Percentiles rank a stretch among this genome's conserved stretches.
These are phyloP conservation scores for Hemisphaericaspora nanyangensis DNA, from an alignment of 805 yeast genomes.

Conservation along the genomic window DNA sequence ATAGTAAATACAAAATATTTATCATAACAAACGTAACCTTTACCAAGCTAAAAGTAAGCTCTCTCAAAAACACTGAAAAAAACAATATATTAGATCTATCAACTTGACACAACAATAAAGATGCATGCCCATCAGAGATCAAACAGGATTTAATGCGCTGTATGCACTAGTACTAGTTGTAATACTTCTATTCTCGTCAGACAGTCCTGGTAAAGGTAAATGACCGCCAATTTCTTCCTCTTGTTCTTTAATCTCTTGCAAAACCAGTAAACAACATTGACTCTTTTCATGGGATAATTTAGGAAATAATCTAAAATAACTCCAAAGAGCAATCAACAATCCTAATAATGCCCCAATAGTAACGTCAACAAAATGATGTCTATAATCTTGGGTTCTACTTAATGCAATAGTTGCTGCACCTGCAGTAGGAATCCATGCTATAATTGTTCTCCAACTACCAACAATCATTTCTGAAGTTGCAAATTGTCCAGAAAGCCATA, in stretches of 20 bases:
- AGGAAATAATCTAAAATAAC: conserved; percentile 54
- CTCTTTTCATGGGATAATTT: conserved; percentile 22
- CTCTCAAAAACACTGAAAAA: too few relatives aligned
- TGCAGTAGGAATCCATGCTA: conserved; percentile 50
- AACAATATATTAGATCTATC: too few relatives aligned
- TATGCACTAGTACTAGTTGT: too few relatives aligned
- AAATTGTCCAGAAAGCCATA: conserved; percentile 70
- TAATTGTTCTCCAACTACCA: conserved; percentile 34
- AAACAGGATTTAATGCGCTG: neutral
- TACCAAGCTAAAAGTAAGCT: neutral
- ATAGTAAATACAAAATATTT: neutral
- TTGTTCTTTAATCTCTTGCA: conserved; percentile 15
- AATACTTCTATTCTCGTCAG: conserved; percentile 1
- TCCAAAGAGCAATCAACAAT: conserved; percentile 50
- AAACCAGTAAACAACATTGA: conserved; percentile 37
- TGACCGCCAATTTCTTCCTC: conserved; percentile 2
- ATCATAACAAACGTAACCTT: neutral
- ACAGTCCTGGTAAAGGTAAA: too few relatives aligned
- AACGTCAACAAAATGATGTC: conserved; percentile 90
- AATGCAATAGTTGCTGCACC: conserved; percentile 77
- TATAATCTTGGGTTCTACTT: conserved; percentile 84
- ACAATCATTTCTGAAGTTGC: conserved; percentile 29
- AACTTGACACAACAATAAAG: too few relatives aligned
- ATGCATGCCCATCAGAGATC: too few relatives aligned
- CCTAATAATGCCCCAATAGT: conserved; percentile 73